Base-by-base conservation (phyloP, 306 rosid species). In the Pueraria montana region DNA sequence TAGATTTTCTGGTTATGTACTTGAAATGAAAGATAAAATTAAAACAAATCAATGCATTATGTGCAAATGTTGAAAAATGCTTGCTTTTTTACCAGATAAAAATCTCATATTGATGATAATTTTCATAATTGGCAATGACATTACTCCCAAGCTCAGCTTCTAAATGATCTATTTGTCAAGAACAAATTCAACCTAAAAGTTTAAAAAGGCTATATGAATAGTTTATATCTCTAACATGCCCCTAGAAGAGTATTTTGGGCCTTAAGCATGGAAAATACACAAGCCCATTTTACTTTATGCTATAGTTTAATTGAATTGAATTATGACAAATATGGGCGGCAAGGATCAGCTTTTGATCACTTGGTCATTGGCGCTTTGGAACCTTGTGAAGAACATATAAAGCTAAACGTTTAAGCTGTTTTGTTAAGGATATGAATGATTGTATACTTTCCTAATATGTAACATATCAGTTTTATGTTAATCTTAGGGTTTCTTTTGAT, bases 391-490 rank as follows among this genome's bases (percentile, higher is more conserved):
- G 72, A 73, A 43, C 81, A 18, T 20, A 72, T 53, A 32, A 12
- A 84, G 66, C 38, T 74, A 23, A 66, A 79, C 45, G 65, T 4
- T 53, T 66, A 79, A 79, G 84, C 34, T 73, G 81, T 73, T 43
- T 64, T 64, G 56, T 79, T 55, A 74, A 74, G 43, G 81, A 11
- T 55, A 34, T 34, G 32, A 53, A 53, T 74, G 30, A 70, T 56
- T 55, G 36, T 45, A 26, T 53, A 55, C 46, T 43, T 36, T n/a
- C n/a, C n/a, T n/a, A n/a, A n/a, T n/a, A n/a, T n/a, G n/a, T 11
- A 61, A 16, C 74, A 58, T 23, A 56, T 74, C 58, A 46, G 72
- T 68, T 80, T 30, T 49, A 45, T 80, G 69, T 40, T 67, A 43
- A 50, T 62, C 59, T 52, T 48, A 23, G 48, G 8, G 26, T 72